These are phyloP conservation scores for Primulina huaijiensis DNA, from an alignment of 257 asterid species.

Conservation along the genomic window DNA sequence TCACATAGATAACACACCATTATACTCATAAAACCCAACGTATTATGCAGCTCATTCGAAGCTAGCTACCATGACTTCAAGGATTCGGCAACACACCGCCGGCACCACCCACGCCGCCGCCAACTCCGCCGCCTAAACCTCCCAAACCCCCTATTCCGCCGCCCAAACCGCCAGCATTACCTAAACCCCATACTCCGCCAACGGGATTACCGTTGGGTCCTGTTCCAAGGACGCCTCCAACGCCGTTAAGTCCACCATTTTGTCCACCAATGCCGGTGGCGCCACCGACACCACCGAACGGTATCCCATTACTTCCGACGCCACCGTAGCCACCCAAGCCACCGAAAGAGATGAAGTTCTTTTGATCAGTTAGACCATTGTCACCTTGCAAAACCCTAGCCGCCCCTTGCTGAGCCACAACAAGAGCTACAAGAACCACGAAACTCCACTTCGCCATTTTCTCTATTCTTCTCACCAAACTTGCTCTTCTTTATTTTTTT, in stretches of 20 bases:
- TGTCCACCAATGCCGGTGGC: conserved; percentile 30
- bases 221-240: conserved; percentile 28
- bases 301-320: conserved; percentile 40
- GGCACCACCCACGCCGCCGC: conserved; percentile 28
- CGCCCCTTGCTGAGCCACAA: conserved; percentile 27
- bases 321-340: conserved; percentile 47
- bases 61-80: conserved; percentile 20
- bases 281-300: conserved; percentile 41
- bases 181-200: conserved; percentile 9
- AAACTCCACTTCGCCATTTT: conserved; percentile 31
- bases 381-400: conserved; percentile 42
- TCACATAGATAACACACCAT: no score
- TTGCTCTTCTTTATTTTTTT: background rate
- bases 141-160: conserved; percentile 15
- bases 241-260: background rate
- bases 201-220: conserved; percentile 24
- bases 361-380: conserved; percentile 31
- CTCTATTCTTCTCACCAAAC: background rate
- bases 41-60: no score
- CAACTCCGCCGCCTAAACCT: conserved; percentile 16
- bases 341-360: conserved; percentile 34
- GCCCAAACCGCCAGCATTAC: conserved; percentile 24
- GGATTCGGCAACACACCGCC: conserved; percentile 25
- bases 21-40: no score
- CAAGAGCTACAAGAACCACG: conserved; percentile 21